Conservation (phyloP, 768 basidiomycete species). For the Leccinum variicolor region DNA sequence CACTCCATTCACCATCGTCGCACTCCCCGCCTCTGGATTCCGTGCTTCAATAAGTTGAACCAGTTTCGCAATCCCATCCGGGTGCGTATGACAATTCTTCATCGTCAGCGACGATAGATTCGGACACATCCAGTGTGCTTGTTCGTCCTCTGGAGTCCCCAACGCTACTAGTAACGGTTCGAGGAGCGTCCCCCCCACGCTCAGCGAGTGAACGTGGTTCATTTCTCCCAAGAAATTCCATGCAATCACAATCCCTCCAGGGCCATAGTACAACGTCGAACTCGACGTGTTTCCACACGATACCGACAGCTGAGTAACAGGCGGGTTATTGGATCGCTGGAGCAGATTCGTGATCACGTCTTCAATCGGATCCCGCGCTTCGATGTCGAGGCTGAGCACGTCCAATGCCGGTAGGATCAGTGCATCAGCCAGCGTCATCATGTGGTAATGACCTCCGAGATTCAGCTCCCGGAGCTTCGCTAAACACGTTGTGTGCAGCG, state of each 20-base stretch:
- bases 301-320: slow-evolving; percentile 57
- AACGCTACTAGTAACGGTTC: slow-evolving; percentile 62
- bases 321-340: slow-evolving; percentile 55
- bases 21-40: slow-evolving; percentile 50
- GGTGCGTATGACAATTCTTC: slow-evolving; percentile 62
- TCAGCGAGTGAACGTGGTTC: slow-evolving; percentile 53
- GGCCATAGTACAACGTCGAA: slow-evolving; percentile 54
- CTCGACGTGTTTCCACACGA: slow-evolving; percentile 46
- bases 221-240: slow-evolving; percentile 69
- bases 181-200: slow-evolving; percentile 61
- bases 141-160: slow-evolving; percentile 58
- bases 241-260: slow-evolving; percentile 55
- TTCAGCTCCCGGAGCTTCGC: slow-evolving; percentile 51
- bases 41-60: slow-evolving; percentile 70
- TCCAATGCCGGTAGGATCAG: slow-evolving; percentile 57
- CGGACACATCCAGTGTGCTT: slow-evolving; percentile 60
- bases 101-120: slow-evolving; percentile 56
- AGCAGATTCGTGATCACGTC: slow-evolving; percentile 64
- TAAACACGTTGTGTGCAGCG: slow-evolving; percentile 52
- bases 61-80: slow-evolving; percentile 62
- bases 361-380: slow-evolving; percentile 72
- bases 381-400: slow-evolving; percentile 65
- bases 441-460: slow-evolving; percentile 65
- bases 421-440: slow-evolving; percentile 58
- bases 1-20: slow-evolving; percentile 40